These are phyloP conservation scores for Annona cherimola DNA, from an alignment of 164 flowering plant genomes.

Conservation along the genomic window DNA sequence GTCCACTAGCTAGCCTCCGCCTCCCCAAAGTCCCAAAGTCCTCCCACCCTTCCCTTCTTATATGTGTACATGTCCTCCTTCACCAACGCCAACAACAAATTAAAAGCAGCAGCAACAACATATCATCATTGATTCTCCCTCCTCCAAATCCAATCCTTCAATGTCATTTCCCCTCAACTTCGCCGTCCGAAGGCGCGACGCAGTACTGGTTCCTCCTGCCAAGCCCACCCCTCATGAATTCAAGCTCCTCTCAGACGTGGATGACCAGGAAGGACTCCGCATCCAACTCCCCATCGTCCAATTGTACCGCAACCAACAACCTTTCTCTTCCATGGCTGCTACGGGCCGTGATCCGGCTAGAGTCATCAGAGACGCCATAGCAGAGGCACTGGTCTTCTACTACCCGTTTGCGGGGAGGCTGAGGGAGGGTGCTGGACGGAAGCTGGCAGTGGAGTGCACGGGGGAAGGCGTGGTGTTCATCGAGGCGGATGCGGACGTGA, in stretches of 20 bases:
- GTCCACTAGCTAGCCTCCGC: too few relatives aligned
- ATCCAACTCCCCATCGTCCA: slow-evolving; percentile 19
- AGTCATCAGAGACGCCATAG: slow-evolving; percentile 20
- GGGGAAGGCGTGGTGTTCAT: slow-evolving; percentile 24
- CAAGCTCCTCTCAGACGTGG: slow-evolving; percentile 29
- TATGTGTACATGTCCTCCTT: too few relatives aligned
- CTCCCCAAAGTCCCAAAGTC: too few relatives aligned
- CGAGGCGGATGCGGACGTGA: slow-evolving; percentile 18
- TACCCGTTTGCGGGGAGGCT: slow-evolving; percentile 29
- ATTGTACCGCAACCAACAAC: slow-evolving; percentile 15
- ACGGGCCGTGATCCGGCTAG: slow-evolving; percentile 21
- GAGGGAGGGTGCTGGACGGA: slow-evolving; percentile 14
- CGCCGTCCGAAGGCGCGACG: background rate
- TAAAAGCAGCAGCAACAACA: too few relatives aligned
- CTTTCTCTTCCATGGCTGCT: too few relatives aligned
- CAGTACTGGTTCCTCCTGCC: slow-evolving; percentile 19
- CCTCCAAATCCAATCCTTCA: background rate
- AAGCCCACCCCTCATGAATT: slow-evolving; percentile 26
- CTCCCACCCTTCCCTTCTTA: too few relatives aligned
- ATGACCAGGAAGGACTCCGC: slow-evolving; percentile 28
- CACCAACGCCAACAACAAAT: too few relatives aligned
- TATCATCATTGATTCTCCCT: too few relatives aligned
- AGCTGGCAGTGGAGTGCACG: slow-evolving; percentile 19
- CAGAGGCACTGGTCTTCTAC: slow-evolving; percentile 28
- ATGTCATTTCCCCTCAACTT: slow-evolving; percentile 7